Percentiles rank a stretch among this genome's conserved stretches.
These are phyloP conservation scores for Fagopyrum homotropicum DNA, from an alignment of 148 eudicot species.

Conservation along the genomic window DNA sequence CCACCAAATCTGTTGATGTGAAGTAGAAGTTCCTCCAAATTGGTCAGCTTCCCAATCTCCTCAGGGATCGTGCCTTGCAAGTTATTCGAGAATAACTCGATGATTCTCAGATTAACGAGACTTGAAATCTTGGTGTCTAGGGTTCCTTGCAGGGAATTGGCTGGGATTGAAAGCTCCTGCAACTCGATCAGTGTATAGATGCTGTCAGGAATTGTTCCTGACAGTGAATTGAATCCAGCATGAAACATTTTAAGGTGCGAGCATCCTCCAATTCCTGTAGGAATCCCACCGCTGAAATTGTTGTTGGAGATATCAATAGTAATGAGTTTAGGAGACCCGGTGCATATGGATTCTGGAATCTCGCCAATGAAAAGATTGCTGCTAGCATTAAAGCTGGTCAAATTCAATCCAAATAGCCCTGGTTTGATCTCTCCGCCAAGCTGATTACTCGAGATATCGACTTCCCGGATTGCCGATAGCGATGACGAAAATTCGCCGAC, in stretches of 20 bases:
- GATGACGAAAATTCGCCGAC: conserved; percentile 31
- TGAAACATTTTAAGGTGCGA: conserved; percentile 17
- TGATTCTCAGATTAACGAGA: conserved; percentile 20
- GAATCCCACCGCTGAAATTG: conserved; percentile 17
- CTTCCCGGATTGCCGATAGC: neutral
- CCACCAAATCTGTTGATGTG: conserved; percentile 28
- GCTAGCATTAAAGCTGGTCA: conserved; percentile 25
- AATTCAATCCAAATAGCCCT: neutral
- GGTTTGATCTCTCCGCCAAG: conserved; percentile 17
- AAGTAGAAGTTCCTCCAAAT: conserved; percentile 20
- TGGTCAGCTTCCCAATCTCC: conserved; percentile 26
- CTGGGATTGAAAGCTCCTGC: conserved; percentile 21
- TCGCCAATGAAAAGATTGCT: conserved; percentile 26
- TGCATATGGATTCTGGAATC: conserved; percentile 22
- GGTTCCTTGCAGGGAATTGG: conserved; percentile 21
- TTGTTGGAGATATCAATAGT: conserved; percentile 30
- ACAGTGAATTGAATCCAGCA: conserved; percentile 27
- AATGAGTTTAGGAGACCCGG: conserved; percentile 1
- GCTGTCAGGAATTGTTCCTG: conserved; percentile 21
- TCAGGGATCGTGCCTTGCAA: conserved; percentile 25
- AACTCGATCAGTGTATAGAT: conserved; percentile 10
- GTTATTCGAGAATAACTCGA: conserved; percentile 19
- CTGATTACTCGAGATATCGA: conserved; percentile 33
- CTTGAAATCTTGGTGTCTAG: conserved; percentile 13
- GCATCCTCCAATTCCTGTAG: conserved; percentile 23